Base-by-base conservation (phyloP, 2,329 filamentous ascomycete genomes). In the Colletotrichum orbiculare region DNA sequence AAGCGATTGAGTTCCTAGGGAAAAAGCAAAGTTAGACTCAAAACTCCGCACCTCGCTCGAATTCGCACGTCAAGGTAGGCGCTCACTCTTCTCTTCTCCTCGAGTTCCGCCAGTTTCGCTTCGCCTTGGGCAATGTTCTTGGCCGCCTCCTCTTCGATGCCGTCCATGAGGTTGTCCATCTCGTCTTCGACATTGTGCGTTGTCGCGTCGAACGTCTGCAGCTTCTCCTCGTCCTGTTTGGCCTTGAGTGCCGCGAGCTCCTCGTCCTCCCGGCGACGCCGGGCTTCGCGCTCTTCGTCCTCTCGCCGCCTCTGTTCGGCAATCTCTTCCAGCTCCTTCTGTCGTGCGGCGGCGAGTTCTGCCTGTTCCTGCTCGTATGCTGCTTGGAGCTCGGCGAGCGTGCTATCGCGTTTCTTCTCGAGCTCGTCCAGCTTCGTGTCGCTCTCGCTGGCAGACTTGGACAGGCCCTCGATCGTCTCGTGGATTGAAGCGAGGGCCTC, bases 401-500 rank as follows among this genome's bases (percentile, higher is more conserved):
- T 70, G 4, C 66, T 71, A 8, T 79, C 77, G 1, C 77, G 78
- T 53, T 74, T 71, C 57, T 74, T 68, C 63, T 81, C 80, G n/a
- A 81, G 73, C 41, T 75, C 74, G 48, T 79, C 77, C 11, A 82
- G 76, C 33, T 72, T 73, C 2, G 73, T 67, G 53, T 78, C 73
- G 64, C 81, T 78, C 8, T 72, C 67, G 7, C 71, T 69, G 6
- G 62, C 62, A 35, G 47, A 65, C 2, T 71, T 70, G 10, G 76
- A 72, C 17, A 82, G 70, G 2, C 73, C 70, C 11, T 73, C 71
- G 39, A 82, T 69, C 25, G 79, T 78, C 35, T 56, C 63, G 63
- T 77, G 76, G 62, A 82, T 81, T 13, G 73, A 71, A 1, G 76
- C 74, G 48, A 82, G 72, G 17, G 76, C 81, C 57, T 81, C 76